Conservation (phyloP, 257 asterid species). For the Salvia hispanica region DNA sequence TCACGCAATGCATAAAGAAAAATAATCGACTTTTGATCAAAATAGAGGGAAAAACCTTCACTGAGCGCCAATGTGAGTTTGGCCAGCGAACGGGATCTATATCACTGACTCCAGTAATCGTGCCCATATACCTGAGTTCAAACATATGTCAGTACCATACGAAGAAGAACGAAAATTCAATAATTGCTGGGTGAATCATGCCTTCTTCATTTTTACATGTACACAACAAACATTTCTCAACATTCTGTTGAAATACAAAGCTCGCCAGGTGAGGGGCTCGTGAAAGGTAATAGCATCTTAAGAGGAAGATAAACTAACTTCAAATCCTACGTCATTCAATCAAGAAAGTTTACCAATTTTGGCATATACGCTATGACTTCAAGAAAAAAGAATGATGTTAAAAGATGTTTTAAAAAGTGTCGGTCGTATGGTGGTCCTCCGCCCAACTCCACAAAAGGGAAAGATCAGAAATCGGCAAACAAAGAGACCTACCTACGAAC, state of each 20-base stretch:
- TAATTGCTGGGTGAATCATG: not conserved
- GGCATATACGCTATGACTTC: not conserved
- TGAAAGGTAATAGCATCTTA: conserved; percentile 12
- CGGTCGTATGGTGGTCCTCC: not conserved
- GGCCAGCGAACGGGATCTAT: conserved; percentile 87
- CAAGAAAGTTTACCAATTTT: not conserved
- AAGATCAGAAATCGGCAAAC: not conserved
- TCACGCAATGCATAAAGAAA: not conserved
- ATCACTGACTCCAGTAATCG: conserved; percentile 81
- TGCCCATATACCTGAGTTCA: conserved; percentile 80
- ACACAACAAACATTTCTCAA: not conserved
- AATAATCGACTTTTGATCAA: not conserved
- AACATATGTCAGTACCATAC: conserved; percentile 18
- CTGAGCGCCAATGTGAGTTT: conserved; percentile 89
- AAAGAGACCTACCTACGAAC: conserved; percentile 75
- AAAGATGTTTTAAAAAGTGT: not conserved
- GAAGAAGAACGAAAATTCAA: not conserved
- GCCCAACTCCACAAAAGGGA: not conserved
- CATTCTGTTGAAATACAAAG: not conserved
- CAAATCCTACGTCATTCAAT: not conserved
- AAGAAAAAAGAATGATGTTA: not conserved
- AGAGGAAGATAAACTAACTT: conserved; percentile 6
- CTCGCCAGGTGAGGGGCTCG: not conserved
- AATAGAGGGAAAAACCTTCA: conserved; percentile 53
- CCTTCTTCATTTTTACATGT: conserved; percentile 10